A percentile compares a stretch with the other conserved stretches of the same genome.
Conservation (phyloP, 805 yeast species). For the Maudiozyma turicensis region DNA sequence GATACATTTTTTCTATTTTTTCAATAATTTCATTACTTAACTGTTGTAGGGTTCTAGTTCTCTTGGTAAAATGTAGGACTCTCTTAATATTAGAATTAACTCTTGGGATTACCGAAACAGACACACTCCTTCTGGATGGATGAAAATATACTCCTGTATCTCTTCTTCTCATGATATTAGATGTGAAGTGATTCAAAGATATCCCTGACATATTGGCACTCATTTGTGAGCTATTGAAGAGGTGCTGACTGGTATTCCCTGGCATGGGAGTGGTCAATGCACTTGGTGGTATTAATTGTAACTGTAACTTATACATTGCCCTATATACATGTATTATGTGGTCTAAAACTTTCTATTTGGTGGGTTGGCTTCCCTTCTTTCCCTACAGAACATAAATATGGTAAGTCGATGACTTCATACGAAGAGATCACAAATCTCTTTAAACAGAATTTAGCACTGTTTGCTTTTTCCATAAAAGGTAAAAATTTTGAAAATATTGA, state of each 20-base stretch:
- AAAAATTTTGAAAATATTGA: too few species aligned
- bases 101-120: neutral
- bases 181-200: neutral
- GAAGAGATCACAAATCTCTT: too few species aligned
- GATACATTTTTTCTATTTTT: conserved; percentile 53
- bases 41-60: conserved; percentile 34
- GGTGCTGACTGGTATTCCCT: neutral
- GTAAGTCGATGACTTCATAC: too few species aligned
- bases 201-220: neutral
- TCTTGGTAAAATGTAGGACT: conserved; percentile 53
- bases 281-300: conserved; percentile 8
- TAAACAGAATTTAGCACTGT: too few species aligned
- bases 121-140: neutral
- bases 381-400: too few species aligned
- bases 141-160: neutral
- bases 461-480: too few species aligned
- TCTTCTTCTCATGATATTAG: neutral
- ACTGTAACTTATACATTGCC: conserved; percentile 9
- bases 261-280: conserved; percentile 1
- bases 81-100: conserved; percentile 26
- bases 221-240: neutral
- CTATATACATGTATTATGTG: neutral
- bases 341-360: too few species aligned
- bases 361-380: too few species aligned
- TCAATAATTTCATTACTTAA: conserved; percentile 45